Conservation (phyloP, 371 early-diverging fungal species). For the Smittium mucronatum region DNA sequence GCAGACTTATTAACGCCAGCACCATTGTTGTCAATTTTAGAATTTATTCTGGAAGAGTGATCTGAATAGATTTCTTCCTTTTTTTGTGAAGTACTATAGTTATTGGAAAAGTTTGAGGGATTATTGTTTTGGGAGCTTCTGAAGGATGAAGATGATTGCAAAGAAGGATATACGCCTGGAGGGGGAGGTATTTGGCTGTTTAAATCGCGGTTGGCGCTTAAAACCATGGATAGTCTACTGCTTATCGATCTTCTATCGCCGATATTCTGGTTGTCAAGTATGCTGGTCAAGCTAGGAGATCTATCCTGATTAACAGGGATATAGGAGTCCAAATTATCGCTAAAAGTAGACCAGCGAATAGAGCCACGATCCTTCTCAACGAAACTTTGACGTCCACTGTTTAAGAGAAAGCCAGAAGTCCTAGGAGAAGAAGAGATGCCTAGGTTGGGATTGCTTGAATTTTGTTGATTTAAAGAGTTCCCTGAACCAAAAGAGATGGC, state of each 20-base stretch:
- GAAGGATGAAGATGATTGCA: not conserved
- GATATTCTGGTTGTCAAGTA: conserved; percentile 25
- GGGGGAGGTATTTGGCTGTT: not conserved
- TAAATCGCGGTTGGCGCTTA: conserved; percentile 13
- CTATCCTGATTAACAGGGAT: conserved; percentile 23
- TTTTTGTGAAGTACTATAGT: not conserved
- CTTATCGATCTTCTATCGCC: conserved; percentile 27
- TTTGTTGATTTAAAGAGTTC: conserved; percentile 17
- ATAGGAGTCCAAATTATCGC: conserved; percentile 28
- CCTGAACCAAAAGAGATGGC: conserved; percentile 15
- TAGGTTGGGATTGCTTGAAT: conserved; percentile 12
- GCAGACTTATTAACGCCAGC: not conserved
- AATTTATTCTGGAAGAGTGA: not conserved
- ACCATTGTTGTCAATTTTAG: not conserved
- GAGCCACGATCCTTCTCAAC: conserved; percentile 30
- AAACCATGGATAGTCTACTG: conserved; percentile 27
- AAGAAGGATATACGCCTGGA: not conserved
- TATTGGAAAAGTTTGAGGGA: not conserved
- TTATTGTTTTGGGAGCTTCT: not conserved
- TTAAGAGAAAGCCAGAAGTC: conserved; percentile 21
- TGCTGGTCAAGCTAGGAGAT: conserved; percentile 20
- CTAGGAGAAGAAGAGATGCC: conserved; percentile 14
- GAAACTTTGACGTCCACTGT: conserved; percentile 24
- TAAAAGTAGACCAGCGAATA: conserved; percentile 31
- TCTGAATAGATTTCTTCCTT: not conserved